phyloP scores from a whole-genome alignment of 495 filamentous ascomycete genomes.

The Bombardia bombarda region DNA sequence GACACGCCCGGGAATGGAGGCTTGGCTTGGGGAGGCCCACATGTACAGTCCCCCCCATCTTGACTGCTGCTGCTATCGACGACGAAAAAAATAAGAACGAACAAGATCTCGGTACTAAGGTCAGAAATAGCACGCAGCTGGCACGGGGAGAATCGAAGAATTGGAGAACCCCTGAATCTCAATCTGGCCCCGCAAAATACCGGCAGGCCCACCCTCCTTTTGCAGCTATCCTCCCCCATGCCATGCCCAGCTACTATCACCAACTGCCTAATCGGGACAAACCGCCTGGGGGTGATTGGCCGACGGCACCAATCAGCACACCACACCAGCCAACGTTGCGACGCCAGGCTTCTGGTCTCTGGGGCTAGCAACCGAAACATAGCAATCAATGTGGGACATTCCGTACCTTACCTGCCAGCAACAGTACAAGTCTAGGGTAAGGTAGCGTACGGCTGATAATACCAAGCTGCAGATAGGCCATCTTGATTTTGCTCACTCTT shows the following conservation, averaged over 20 bases:
- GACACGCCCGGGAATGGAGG: constrained; percentile 9
- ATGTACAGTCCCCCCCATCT: no score
- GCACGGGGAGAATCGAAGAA: neutral
- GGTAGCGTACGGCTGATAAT: no score
- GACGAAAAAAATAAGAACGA: no score
- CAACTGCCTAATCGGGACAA: constrained; percentile 14
- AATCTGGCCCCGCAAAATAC: neutral
- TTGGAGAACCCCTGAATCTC: neutral
- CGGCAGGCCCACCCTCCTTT: neutral
- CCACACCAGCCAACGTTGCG: constrained; percentile 4
- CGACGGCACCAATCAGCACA: constrained; percentile 7
- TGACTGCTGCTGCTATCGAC: no score
- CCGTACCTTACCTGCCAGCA: no score
- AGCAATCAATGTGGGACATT: neutral
- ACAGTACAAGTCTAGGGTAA: no score
- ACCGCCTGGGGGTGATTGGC: constrained; percentile 4
- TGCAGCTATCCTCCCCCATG: neutral
- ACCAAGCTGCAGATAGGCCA: no score
- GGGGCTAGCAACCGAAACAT: neutral
- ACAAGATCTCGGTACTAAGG: neutral
- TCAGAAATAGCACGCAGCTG: neutral
- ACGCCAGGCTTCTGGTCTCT: neutral
- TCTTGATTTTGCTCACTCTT: no score
- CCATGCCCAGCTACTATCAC: neutral
- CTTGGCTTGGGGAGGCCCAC: no score